These are phyloP conservation scores for Vaccinium vitisidaea DNA, from an alignment of 148 eudicot genomes.

Conservation along the genomic window DNA sequence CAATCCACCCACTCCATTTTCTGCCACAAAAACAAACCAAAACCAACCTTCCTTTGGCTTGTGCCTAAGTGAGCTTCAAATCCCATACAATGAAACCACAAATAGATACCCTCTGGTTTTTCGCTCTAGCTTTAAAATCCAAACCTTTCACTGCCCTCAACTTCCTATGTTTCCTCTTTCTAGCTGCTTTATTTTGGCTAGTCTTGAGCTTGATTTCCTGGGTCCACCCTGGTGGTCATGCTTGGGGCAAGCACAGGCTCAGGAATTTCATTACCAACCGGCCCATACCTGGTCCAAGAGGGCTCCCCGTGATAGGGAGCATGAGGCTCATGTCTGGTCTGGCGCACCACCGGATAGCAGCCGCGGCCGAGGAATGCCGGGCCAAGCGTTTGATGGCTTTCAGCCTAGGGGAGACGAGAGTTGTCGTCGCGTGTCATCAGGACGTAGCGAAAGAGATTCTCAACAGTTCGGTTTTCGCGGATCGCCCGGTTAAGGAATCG, in stretches of 20 bases:
- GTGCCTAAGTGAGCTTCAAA: not conserved
- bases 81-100: slow-evolving; percentile 33
- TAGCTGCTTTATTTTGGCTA: slow-evolving; percentile 31
- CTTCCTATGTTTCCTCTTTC: slow-evolving; percentile 14
- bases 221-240: slow-evolving; percentile 74
- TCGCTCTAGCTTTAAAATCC: slow-evolving; percentile 50
- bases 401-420: slow-evolving; percentile 64
- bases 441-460: slow-evolving; percentile 66
- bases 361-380: slow-evolving; percentile 26
- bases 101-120: slow-evolving; percentile 55
- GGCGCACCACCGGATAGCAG: slow-evolving; percentile 60
- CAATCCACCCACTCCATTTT: not conserved
- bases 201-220: slow-evolving; percentile 48
- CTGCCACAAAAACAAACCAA: not conserved
- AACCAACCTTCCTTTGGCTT: not conserved
- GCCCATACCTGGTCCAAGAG: slow-evolving; percentile 62
- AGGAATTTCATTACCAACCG: not conserved
- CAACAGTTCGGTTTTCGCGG: slow-evolving; percentile 55
- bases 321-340: slow-evolving; percentile 57
- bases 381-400: slow-evolving; percentile 73
- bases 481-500: slow-evolving; percentile 77
- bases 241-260: slow-evolving; percentile 60
- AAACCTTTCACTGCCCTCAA: slow-evolving; percentile 35
- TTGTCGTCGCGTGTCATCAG: slow-evolving; percentile 55
- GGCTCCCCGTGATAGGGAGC: slow-evolving; percentile 63